A percentile compares a stretch with the other conserved stretches of the same genome.
Evolutionary conservation across 331 rosid genomes (phyloP).

Genomic region (Malus hybrid): DNA sequence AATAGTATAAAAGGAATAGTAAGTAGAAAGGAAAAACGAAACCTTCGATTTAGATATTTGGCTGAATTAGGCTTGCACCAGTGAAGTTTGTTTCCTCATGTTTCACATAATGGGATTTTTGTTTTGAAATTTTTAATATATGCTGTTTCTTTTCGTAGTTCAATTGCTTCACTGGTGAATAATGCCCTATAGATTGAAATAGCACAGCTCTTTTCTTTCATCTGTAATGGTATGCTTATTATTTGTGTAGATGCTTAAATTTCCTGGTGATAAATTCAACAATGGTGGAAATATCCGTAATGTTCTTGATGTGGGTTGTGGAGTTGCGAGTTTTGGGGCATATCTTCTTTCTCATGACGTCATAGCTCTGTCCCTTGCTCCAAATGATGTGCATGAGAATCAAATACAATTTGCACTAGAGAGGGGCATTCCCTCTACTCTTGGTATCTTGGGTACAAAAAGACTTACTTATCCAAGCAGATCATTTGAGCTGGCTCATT

Average conservation of each 20-base stretch:
- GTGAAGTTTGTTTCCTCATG: background rate
- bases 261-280: conserved; percentile 40
- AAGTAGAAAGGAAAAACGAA: background rate
- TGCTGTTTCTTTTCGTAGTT: background rate
- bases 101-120: background rate
- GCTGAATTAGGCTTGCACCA: background rate
- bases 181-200: background rate
- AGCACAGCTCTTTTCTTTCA: background rate
- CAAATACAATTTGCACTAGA: conserved; percentile 64
- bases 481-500: conserved; percentile 59
- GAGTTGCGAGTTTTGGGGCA: conserved; percentile 71
- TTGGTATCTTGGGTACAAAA: conserved; percentile 60
- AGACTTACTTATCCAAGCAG: conserved; percentile 63
- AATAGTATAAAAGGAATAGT: background rate
- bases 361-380: conserved; percentile 54
- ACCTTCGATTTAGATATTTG: background rate
- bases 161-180: background rate
- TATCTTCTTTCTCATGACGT: conserved; percentile 49
- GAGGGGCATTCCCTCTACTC: conserved; percentile 64
- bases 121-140: background rate
- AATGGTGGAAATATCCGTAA: conserved; percentile 49
- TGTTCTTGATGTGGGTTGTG: conserved; percentile 61
- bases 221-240: background rate
- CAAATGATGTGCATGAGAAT: conserved; percentile 62
- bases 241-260: conserved; percentile 49